Base-by-base conservation (phyloP, 176 grass and related monocot genomes). In the Areca catechu region DNA sequence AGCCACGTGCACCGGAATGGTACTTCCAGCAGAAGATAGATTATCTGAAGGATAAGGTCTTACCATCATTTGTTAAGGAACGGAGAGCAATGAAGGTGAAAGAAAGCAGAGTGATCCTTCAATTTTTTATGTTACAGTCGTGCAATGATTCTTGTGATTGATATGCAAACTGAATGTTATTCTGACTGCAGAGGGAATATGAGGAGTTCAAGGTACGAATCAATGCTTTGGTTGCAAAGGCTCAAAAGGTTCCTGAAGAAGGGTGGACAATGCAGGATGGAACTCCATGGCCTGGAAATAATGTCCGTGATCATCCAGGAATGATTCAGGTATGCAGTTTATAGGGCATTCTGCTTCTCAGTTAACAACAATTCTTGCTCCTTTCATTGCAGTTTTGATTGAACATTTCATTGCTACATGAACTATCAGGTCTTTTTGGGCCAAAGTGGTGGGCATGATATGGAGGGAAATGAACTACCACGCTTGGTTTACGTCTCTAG, bases 261-360 rank as follows among this genome's bases (percentile, higher is more conserved):
- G 89, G 89, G 54, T 95, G 89, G 89, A 95, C 85, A 22, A 95
- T 95, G 89, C 89, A 95, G 59, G 89, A 89, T 61, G 89, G 89
- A 77, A 95, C 85, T 71, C 78, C 69, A 24, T 95, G 89, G 89
- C 89, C 89, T 75, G 89, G 89, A 68, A 95, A 95, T 60, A 95
- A 95, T 30, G 78, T 89, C 5, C 89, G 89, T 28, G 89, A 95
- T 70, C 89, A 95, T 63, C 89, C 89, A 55, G 89, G 89, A 61
- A 95, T 95, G 89, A 95, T 95, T 89, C 89, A 95, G 81, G 89
- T 95, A 77, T n/a, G 22, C 2, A n/a, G 57, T 73, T 73, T 21
- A 56, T 28, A 20, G 49, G 7, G 30, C 2, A 1, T 37, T 37
- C 30, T 37, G 30, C 30, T 10, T 37, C 30, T 37, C 30, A 37